Percentiles rank a stretch among this genome's conserved stretches.
phyloP scores from a whole-genome alignment of 1,284 basidiomycete species.

The Spongispora temasekensis region DNA sequence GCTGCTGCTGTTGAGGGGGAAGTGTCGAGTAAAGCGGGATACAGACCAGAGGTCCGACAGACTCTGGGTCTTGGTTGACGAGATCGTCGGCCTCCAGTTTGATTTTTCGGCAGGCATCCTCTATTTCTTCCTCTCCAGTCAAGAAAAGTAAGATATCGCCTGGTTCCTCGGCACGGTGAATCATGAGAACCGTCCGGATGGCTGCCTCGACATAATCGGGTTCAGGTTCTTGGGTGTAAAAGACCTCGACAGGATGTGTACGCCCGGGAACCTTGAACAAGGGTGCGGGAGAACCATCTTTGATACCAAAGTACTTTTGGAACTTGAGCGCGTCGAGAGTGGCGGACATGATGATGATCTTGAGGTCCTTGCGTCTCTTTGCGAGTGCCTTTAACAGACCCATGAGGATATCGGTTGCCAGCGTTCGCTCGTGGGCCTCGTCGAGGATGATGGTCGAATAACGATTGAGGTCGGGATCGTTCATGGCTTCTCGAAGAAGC shows the following conservation, averaged over 20 bases:
- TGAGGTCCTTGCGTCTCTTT: slow-evolving; percentile 87
- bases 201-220: slow-evolving; percentile 99
- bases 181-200: slow-evolving; percentile 96
- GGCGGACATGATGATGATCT: slow-evolving; percentile 96
- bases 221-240: slow-evolving; percentile 95
- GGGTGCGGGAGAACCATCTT: slow-evolving; percentile 94
- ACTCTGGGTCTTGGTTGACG: background rate
- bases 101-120: slow-evolving; percentile 92
- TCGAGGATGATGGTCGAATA: slow-evolving; percentile 97
- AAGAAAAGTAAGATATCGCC: slow-evolving; percentile 99
- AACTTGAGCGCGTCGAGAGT: slow-evolving; percentile 98
- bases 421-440: slow-evolving; percentile 94
- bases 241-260: slow-evolving; percentile 97
- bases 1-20: slow-evolving; percentile 98
- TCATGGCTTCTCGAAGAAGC: slow-evolving; percentile 90
- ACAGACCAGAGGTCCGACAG: slow-evolving; percentile 64
- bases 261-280: slow-evolving; percentile 97
- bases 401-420: slow-evolving; percentile 98
- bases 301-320: slow-evolving; percentile 6
- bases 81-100: slow-evolving; percentile 78
- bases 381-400: slow-evolving; percentile 90
- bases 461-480: slow-evolving; percentile 93
- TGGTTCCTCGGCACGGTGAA: slow-evolving; percentile 90
- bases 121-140: slow-evolving; percentile 99
- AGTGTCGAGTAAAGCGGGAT: slow-evolving; percentile 99